Conservation (phyloP, 169 alveolate species). For the Plasmodium gonderi region DNA sequence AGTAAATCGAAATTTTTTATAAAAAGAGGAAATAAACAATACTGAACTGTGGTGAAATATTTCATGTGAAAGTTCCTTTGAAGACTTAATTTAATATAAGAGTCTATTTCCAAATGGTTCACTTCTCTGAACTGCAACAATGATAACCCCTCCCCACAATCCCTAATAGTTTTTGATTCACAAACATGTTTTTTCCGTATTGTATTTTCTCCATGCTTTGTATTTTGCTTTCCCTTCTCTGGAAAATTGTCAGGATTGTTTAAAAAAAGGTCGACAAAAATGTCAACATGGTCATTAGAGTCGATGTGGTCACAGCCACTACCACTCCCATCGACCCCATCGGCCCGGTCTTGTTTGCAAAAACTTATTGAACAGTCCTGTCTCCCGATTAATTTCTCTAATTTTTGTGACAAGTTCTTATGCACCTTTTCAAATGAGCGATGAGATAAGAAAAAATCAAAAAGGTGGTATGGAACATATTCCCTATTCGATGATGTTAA, state of each 20-base stretch:
- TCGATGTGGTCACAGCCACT: no score
- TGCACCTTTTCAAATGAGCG: neutral
- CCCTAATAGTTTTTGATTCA: no score
- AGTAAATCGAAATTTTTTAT: conserved; percentile 56
- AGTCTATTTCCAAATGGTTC: conserved; percentile 15
- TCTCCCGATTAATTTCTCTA: neutral
- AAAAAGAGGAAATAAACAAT: conserved; percentile 52
- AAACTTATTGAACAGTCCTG: neutral
- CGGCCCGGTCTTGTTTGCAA: no score
- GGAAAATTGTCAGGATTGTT: no score
- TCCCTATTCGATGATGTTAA: conserved; percentile 62
- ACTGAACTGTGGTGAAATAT: conserved; percentile 59
- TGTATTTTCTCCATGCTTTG: no score
- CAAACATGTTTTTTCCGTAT: no score
- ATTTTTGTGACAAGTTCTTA: neutral
- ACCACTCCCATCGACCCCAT: no score
- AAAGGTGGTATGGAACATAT: conserved; percentile 63
- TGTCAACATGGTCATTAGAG: no score
- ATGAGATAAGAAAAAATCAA: conserved; percentile 25
- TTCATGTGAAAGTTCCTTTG: conserved; percentile 40
- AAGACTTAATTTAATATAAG: conserved; percentile 55
- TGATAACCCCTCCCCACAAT: neutral
- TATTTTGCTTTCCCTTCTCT: no score
- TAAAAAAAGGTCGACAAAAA: no score
- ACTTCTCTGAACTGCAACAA: neutral